phyloP scores from a whole-genome alignment of 257 asterid species.

The Jaltomata sinuosa region DNA sequence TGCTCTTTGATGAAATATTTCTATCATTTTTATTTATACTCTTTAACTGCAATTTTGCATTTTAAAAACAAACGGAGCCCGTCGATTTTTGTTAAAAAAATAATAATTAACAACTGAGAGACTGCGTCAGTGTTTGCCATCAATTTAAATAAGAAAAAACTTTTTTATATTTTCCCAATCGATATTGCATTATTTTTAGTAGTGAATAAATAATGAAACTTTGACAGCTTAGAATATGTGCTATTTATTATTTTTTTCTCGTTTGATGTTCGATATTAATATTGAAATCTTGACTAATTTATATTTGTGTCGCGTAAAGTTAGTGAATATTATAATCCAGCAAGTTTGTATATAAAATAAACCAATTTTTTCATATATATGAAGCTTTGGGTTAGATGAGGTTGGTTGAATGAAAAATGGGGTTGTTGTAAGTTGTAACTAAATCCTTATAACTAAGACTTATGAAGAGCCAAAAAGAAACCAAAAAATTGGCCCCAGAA shows the following conservation, averaged over 20 bases:
- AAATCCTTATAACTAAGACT: not conserved
- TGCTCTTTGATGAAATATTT: too few species aligned
- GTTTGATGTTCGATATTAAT: not conserved
- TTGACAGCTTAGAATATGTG: not conserved
- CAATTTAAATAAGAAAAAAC: too few species aligned
- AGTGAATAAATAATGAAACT: not conserved
- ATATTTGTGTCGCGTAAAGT: not conserved
- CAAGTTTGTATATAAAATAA: not conserved
- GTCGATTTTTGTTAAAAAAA: too few species aligned
- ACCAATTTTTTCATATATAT: not conserved
- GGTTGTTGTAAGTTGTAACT: constrained; percentile 1
- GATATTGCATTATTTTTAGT: too few species aligned
- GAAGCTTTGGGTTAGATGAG: not conserved
- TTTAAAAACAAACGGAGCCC: too few species aligned
- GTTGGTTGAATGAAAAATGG: constrained; percentile 1
- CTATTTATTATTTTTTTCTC: not conserved
- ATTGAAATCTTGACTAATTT: not conserved
- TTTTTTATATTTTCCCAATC: too few species aligned
- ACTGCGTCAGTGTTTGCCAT: too few species aligned
- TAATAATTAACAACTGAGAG: too few species aligned
- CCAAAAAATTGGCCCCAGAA: not conserved
- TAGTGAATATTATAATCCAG: not conserved
- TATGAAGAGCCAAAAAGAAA: not conserved
- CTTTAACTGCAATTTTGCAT: too few species aligned
- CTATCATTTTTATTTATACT: too few species aligned